These are phyloP conservation scores for Elongisporangium undulatum DNA, from an alignment of 352 stramenopile species.

Conservation along the genomic window DNA sequence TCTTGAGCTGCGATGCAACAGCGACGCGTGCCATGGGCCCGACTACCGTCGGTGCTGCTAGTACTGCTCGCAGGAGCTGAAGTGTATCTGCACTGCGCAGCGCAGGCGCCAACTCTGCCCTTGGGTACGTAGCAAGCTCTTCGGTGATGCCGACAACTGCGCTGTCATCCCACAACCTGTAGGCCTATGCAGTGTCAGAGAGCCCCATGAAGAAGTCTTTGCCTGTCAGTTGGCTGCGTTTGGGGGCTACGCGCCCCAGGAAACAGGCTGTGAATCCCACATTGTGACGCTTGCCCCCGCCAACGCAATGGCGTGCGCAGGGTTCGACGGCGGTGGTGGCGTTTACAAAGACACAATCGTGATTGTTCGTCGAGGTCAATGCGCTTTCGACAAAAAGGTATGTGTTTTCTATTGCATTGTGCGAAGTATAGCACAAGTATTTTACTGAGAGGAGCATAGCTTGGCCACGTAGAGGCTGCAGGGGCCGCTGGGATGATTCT, in stretches of 20 bases:
- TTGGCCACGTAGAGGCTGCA: slow-evolving; percentile 11
- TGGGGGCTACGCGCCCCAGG: slow-evolving; percentile 16
- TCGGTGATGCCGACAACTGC: background rate
- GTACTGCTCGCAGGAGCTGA: background rate
- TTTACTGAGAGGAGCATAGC: slow-evolving; percentile 3
- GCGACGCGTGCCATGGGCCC: background rate
- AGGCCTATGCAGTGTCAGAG: slow-evolving; percentile 7
- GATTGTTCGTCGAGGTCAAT: slow-evolving; percentile 28
- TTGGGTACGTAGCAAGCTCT: slow-evolving; percentile 7
- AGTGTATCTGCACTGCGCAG: background rate
- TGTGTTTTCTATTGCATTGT: background rate
- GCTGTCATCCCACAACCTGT: too few relatives aligned
- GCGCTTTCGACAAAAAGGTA: slow-evolving; percentile 36
- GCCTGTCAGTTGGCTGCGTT: slow-evolving; percentile 29
- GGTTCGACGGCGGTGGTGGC: slow-evolving; percentile 1
- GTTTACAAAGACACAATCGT: slow-evolving; percentile 12
- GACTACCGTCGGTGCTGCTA: background rate
- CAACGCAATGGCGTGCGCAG: slow-evolving; percentile 16
- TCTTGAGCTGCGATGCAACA: background rate
- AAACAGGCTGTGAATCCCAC: background rate
- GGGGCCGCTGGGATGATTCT: slow-evolving; percentile 26
- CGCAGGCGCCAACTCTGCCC: slow-evolving; percentile 6
- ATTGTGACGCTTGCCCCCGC: slow-evolving; percentile 13
- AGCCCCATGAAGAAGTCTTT: slow-evolving; percentile 4
- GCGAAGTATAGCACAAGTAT: background rate